phyloP scores from a whole-genome alignment of 2,329 filamentous ascomycete species.

The Plenodomus tracheiphilus region DNA sequence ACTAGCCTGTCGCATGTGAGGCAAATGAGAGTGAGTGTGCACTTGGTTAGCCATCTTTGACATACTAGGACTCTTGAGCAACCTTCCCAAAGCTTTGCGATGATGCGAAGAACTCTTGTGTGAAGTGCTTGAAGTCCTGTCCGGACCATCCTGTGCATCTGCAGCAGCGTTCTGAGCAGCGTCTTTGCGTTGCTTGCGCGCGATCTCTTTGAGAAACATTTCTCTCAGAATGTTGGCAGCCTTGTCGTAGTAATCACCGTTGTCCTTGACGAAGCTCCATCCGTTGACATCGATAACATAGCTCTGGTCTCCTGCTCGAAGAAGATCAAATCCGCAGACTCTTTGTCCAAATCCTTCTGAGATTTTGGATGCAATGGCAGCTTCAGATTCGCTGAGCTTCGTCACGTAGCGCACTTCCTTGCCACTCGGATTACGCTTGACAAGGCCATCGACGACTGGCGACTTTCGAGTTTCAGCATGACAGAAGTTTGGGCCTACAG shows the following conservation, averaged over 20 bases:
- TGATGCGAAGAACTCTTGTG: constrained; percentile 45
- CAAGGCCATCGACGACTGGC: constrained; percentile 93
- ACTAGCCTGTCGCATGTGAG: constrained; percentile 39
- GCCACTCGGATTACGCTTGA: constrained; percentile 93
- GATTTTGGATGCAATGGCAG: constrained; percentile 84
- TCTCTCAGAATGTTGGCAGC: constrained; percentile 83
- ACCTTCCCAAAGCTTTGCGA: constrained; percentile 56
- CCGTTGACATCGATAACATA: constrained; percentile 99
- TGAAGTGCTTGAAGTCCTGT: constrained; percentile 18
- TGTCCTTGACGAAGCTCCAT: constrained; percentile 99
- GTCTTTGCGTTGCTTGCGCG: constrained; percentile 57
- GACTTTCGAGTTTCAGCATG: constrained; percentile 97
- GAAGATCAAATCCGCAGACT: constrained; percentile 92
- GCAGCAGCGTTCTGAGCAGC: constrained; percentile 44
- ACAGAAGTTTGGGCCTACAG: constrained; percentile 88
- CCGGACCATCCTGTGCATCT: constrained; percentile 26
- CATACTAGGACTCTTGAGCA: constrained; percentile 68
- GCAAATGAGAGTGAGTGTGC: constrained; percentile 44
- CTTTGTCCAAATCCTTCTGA: constrained; percentile 89
- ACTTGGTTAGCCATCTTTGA: constrained; percentile 57
- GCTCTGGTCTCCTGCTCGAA: constrained; percentile 85
- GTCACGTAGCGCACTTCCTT: constrained; percentile 98
- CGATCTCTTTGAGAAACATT: constrained; percentile 82
- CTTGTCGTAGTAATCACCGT: constrained; percentile 96
- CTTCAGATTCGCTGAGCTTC: constrained; percentile 76